Evolutionary conservation across 1,284 basidiomycete species (phyloP).

Genomic region (Inonotus obliquus): DNA sequence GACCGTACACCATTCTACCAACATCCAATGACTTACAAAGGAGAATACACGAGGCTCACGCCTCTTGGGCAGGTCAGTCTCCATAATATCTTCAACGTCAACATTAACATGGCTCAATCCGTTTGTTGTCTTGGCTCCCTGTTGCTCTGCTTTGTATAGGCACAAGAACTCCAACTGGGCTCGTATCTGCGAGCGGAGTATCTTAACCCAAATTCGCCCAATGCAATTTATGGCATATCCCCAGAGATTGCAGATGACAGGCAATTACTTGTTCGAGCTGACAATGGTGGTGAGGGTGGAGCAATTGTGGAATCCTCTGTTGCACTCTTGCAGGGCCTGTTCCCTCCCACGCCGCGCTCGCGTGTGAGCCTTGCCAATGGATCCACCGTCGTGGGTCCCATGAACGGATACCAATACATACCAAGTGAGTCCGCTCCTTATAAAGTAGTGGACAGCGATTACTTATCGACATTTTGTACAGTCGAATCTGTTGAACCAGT

Average conservation of each 20-base stretch:
- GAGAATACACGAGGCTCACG: conserved; percentile 72
- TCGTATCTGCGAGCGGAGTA: conserved; percentile 63
- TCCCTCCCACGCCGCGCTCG: conserved; percentile 68
- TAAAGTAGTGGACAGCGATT: neutral
- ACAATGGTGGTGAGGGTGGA: conserved; percentile 78
- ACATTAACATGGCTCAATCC: neutral
- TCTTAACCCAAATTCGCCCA: conserved; percentile 55
- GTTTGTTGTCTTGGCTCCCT: neutral
- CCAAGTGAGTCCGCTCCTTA: conserved; percentile 41
- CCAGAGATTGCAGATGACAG: conserved; percentile 64
- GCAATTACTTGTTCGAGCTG: conserved; percentile 71
- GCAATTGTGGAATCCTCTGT: conserved; percentile 82
- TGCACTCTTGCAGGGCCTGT: conserved; percentile 74
- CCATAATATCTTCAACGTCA: neutral
- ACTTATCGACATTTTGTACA: conserved; percentile 21
- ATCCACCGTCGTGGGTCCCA: conserved; percentile 63
- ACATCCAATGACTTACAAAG: conserved; percentile 65
- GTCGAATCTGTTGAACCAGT: conserved; percentile 80
- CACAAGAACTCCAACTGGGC: conserved; percentile 72
- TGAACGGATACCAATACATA: conserved; percentile 84
- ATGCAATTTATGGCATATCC: conserved; percentile 63
- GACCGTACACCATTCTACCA: conserved; percentile 72
- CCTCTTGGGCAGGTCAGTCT: conserved; percentile 74
- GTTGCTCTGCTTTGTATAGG: conserved; percentile 33
- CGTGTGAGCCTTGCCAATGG: conserved; percentile 74